Base-by-base conservation (phyloP, 129 eudicot genomes). In the Flaveria ramosissima region DNA sequence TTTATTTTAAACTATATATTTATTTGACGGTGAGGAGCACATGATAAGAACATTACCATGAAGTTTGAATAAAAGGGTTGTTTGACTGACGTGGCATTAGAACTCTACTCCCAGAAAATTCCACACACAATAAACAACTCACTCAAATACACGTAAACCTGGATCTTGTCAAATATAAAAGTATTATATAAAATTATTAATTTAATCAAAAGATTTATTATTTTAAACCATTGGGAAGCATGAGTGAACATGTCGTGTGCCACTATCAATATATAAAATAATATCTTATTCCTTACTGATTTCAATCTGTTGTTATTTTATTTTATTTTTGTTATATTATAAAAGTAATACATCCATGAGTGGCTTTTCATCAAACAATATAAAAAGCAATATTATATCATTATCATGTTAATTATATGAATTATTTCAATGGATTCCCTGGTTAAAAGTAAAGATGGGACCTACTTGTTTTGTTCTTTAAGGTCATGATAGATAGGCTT, bases 231-330 rank as follows among this genome's bases (percentile, higher is more conserved):
- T 73, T 73, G 70, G 57, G 50, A 70, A 81, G 85, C 80, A 80
- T 80, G 85, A 83, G 87, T 80, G 88, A 84, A 82, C 83, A 85
- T 89, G 87, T 89, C 91, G 91, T 87, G 92, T 89, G 84, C 89
- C 96, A 87, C 86, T 85, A 85, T 60, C 78, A 68, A n/a, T 20
- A 45, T 78, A 64, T 65, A 73, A 65, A 65, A 80, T 80, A 65
- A 73, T 79, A 79, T 73, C 70, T 42, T 80, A 80, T 73, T 65
- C 68, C 43, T 26, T 67, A 53, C 68, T 23, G 66, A 64, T 80
- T 65, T 80, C 68, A 73, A 52, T 50, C 46, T 82, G 74, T 64
- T 23, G 68, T 53, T 74, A 67, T 62, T 51, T 74, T 36, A 24
- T 23, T 41, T n/a, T 53, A 17, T 53, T 56, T 14, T 63, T 19